Base-by-base conservation (phyloP, 2,329 filamentous ascomycete species). In the Hymenoscyphus occultus region DNA sequence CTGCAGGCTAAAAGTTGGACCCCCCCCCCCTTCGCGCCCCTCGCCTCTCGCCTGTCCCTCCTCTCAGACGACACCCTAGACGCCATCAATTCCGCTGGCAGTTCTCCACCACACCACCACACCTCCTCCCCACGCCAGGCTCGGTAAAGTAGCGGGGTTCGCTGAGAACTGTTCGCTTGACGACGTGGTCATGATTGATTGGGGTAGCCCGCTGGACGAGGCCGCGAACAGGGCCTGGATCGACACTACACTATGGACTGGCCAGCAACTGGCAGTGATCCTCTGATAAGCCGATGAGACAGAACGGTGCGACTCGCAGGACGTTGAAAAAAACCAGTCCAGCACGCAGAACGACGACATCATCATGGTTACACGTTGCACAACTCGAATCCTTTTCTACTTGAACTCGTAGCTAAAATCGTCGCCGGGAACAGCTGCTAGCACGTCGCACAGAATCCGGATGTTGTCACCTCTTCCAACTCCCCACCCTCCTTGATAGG, bases 101-200 rank as follows among this genome's bases (percentile, higher is more conserved):
- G 9, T 22, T 51, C 45, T 51, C 45, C 45, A 51, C 45, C 45
- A 51, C 45, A 51, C 45, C 45, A 51, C 45, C 28, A 28, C 28
- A 28, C 28, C 28, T 2, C 28, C 45, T 51, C 45, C 45, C 35
- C 35, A 35, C 35, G 61, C 51, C 56, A 62, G 61, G 13, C 56
- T 61, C 59, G 61, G 56, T 54, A 62, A 63, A 60, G 56, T 54
- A 62, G 65, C 57, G 65, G 67, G 63, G 65, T 65, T 60, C 22
- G 19, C 48, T 42, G 68, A 65, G 60, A 13, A 35, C 63, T 54
- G 35, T 12, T 64, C 39, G 56, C 65, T 68, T 62, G 67, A 68
- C 64, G 71, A 74, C 72, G 73, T 75, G 73, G 70, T 72, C 63
- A 63, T 65, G 64, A 64, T 40, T 73, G 69, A 74, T 74, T 74